Conservation (phyloP, 2,329 filamentous ascomycete genomes). For the Hypoxylon sp. region DNA sequence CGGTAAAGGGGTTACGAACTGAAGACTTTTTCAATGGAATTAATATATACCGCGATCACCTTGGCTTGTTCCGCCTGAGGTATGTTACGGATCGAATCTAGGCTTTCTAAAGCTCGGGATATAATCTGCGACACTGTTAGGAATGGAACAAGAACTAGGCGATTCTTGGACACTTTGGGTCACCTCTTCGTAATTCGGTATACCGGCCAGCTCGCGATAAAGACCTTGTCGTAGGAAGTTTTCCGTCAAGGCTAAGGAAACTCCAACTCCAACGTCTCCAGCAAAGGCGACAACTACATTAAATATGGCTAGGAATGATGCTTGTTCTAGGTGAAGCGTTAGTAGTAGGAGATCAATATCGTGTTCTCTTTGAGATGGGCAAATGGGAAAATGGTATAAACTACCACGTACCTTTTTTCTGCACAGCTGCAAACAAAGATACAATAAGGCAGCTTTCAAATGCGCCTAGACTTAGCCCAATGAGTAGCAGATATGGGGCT, state of each 20-base stretch:
- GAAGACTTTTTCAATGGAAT: constrained; percentile 27
- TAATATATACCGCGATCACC: constrained; percentile 15
- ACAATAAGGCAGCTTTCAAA: constrained; percentile 34
- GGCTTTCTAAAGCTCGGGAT: constrained; percentile 24
- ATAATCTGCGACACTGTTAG: constrained; percentile 18
- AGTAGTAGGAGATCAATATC: not conserved
- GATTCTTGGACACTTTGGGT: not conserved
- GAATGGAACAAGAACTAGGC: no score
- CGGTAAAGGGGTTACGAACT: constrained; percentile 9
- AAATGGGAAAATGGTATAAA: not conserved
- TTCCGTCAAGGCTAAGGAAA: constrained; percentile 23
- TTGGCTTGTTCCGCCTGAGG: constrained; percentile 17
- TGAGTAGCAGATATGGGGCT: constrained; percentile 25
- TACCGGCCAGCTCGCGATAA: constrained; percentile 15
- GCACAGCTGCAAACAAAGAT: constrained; percentile 19
- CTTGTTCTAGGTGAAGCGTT: constrained; percentile 18
- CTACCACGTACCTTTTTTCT: constrained; percentile 14
- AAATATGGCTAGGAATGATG: constrained; percentile 19
- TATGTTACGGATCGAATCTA: constrained; percentile 22
- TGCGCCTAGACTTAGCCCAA: constrained; percentile 20
- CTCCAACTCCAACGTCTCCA: constrained; percentile 27
- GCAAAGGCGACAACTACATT: constrained; percentile 32
- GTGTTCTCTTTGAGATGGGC: not conserved
- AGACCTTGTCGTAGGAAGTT: constrained; percentile 23
- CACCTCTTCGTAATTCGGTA: constrained; percentile 28